Conservation (phyloP, 2,329 filamentous ascomycete species). For the Pseudogymnoascus sp. region DNA sequence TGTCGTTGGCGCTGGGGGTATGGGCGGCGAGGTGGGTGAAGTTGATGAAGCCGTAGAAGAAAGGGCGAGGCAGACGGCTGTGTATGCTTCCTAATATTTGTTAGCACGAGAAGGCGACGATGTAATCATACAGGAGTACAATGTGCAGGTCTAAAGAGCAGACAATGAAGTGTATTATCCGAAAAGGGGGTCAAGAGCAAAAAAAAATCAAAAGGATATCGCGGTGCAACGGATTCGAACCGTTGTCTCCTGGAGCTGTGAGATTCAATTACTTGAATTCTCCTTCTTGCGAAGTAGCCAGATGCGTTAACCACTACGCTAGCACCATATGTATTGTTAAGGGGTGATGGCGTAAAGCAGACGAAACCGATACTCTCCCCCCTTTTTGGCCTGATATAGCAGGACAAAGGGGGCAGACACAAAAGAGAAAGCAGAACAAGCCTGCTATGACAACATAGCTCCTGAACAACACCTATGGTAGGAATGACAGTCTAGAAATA, state of each 20-base stretch:
- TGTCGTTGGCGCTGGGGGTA: conserved; percentile 17
- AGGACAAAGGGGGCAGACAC: not conserved
- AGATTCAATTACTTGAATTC: conserved; percentile 19
- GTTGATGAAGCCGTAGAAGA: conserved; percentile 30
- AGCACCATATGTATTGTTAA: not conserved
- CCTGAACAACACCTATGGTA: not conserved
- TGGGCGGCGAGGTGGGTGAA: conserved; percentile 10
- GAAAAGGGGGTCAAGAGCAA: not conserved
- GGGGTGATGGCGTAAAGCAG: not conserved
- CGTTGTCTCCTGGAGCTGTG: not conserved
- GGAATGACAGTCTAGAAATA: conserved; percentile 13
- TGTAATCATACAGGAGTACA: not conserved
- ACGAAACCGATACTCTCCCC: not conserved
- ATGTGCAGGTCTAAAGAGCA: not conserved
- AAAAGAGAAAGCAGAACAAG: not conserved
- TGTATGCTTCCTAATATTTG: conserved; percentile 48
- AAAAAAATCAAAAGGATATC: not conserved
- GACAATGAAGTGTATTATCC: not conserved
- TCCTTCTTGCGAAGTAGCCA: not conserved
- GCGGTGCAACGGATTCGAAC: not conserved
- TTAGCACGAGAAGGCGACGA: not conserved
- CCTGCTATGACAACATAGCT: not conserved
- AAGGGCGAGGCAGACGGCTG: conserved; percentile 36
- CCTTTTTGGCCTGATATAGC: not conserved
- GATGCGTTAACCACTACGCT: not conserved